Base-by-base conservation (phyloP, 331 rosid genomes). In the Pyracantha coccinea region DNA sequence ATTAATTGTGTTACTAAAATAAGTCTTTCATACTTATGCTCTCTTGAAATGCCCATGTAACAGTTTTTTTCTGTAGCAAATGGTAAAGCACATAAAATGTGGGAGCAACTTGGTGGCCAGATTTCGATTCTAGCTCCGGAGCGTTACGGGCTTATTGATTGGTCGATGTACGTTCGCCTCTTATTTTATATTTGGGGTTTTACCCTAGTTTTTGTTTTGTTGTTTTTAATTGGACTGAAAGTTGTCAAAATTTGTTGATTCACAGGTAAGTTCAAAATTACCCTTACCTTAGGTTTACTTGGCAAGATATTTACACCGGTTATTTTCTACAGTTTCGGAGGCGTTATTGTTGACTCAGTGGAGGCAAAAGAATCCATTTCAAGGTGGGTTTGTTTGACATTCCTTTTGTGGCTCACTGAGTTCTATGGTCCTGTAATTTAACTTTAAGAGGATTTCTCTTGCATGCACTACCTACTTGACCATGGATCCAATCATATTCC, bases 51-150 rank as follows among this genome's bases (percentile, higher is more conserved):
- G 84, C 73, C 68, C 77, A 8, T 84, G 63, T 86, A 85, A 71
- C 92, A 94, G 99, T 86, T 94, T 79, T 91, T 90, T 90, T 89
- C 93, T 20, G 75, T 78, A 78, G 89, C 80, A 68, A 77, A 79
- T 79, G 95, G 93, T 86, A 82, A 85, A 41, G 86, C 91, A 84
- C 87, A 8, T 74, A 64, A 85, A 68, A 78, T 87, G 78, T 94
- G 99, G 99, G 90, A 90, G 86, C 86, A 79, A 59, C 74, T 88
- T 55, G 92, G 84, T 63, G 90, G 80, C 71, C 87, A 29, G 74
- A 82, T 90, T 74, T 88, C 91, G 7, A 41, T 81, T 75, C 66
- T 94, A 76, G 78, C 85, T 82, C 83, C 81, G 69, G 85, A 84
- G 80, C 78, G 62, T 69, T 83, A 79, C 64, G 77, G 81, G 83